Evolutionary conservation across 306 rosid species (phyloP).

Genomic region (Comarum palustre): DNA sequence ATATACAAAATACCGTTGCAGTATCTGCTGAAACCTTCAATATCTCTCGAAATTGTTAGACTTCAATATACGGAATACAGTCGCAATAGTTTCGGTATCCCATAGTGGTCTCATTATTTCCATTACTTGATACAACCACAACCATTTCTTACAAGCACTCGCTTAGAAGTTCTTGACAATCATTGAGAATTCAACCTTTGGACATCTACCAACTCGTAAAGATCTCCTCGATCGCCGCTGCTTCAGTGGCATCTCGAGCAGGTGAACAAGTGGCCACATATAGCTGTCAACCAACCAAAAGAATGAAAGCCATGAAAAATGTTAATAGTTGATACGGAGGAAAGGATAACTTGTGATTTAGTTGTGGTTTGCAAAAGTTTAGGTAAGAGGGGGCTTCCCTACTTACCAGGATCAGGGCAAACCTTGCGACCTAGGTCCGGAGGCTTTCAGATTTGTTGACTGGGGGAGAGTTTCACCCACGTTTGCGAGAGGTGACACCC

Average conservation of each 20-base stretch:
- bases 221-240: conserved; percentile 92
- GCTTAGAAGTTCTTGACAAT: conserved; percentile 5
- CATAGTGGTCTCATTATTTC: not conserved
- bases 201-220: conserved; percentile 88
- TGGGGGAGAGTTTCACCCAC: no score
- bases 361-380: not conserved
- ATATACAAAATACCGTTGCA: not conserved
- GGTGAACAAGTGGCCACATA: conserved; percentile 97
- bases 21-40: not conserved
- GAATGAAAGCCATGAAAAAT: conserved; percentile 21
- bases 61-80: not conserved
- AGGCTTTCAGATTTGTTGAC: no score
- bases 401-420: no score
- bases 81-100: not conserved
- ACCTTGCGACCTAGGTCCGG: no score
- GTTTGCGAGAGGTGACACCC: no score
- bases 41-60: not conserved
- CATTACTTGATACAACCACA: not conserved
- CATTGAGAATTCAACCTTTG: conserved; percentile 65
- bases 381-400: no score
- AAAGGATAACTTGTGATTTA: not conserved
- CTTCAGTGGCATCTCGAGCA: conserved; percentile 77
- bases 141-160: not conserved
- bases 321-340: not conserved
- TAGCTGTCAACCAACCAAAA: conserved; percentile 40